phyloP scores from a whole-genome alignment of 176 grass and related monocot species.

The Bromus sterilis region DNA sequence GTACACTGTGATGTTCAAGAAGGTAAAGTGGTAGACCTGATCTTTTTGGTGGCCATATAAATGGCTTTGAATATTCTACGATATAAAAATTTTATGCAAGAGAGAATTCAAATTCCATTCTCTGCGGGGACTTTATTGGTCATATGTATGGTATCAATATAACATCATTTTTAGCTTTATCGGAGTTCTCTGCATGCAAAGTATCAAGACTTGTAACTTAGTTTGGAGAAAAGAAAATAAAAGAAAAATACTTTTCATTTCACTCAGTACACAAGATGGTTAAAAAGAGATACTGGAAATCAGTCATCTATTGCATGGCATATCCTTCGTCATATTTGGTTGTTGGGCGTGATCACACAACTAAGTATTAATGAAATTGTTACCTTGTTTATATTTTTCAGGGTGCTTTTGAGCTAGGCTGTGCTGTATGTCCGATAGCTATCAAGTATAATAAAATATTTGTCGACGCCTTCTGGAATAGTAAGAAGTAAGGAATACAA shows the following conservation, averaged over 20 bases:
- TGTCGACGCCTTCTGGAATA: slow-evolving; percentile 99
- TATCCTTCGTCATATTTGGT: neutral
- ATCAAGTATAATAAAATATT: slow-evolving; percentile 99
- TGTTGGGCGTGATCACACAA: neutral
- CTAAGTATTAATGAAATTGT: neutral
- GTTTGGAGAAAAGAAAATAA: neutral
- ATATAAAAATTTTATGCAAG: neutral
- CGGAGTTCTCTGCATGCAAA: slow-evolving; percentile 3
- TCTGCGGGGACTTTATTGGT: neutral
- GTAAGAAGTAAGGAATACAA: slow-evolving; percentile 84
- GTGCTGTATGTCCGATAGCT: slow-evolving; percentile 97
- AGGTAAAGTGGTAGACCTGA: slow-evolving; percentile 44
- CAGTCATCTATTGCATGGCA: neutral
- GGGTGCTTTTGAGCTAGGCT: slow-evolving; percentile 96
- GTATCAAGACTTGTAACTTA: neutral
- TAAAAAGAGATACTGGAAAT: neutral
- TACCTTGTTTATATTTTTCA: slow-evolving; percentile 18
- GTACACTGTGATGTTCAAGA: slow-evolving; percentile 99
- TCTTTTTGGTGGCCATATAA: neutral
- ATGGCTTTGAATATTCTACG: neutral
- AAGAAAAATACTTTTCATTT: neutral
- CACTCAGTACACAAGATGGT: neutral
- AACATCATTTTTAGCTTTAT: neutral
- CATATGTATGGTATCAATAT: neutral
- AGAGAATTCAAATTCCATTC: neutral